Evolutionary conservation across 179 eudicot genomes (phyloP).

Genomic region (Amaranthus tricolor): DNA sequence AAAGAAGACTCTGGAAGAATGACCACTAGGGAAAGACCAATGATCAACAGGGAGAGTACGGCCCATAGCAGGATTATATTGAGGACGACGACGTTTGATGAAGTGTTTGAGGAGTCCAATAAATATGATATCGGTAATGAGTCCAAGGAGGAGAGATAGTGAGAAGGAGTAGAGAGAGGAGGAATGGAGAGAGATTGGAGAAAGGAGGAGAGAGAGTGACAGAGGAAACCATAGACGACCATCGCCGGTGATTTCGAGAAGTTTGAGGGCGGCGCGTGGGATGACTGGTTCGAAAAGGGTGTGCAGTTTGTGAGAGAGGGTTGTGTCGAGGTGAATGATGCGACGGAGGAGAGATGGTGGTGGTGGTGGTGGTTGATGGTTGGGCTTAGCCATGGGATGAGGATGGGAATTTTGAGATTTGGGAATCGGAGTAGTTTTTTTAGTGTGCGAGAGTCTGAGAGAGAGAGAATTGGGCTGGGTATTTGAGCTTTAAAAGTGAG

Average conservation of each 20-base stretch:
- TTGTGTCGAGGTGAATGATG: conserved; percentile 41
- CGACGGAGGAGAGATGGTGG: conserved; percentile 39
- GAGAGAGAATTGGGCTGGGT: too few relatives aligned
- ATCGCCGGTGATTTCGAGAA: conserved; percentile 77
- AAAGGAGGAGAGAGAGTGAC: conserved; percentile 50
- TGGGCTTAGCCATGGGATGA: conserved; percentile 6
- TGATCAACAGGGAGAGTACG: conserved; percentile 64
- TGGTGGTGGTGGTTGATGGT: conserved; percentile 13
- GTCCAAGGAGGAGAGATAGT: conserved; percentile 50
- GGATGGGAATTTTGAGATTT: too few relatives aligned
- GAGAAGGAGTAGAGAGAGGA: conserved; percentile 29
- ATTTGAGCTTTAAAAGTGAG: too few relatives aligned
- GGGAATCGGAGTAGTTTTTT: too few relatives aligned
- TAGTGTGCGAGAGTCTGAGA: too few relatives aligned
- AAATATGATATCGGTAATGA: conserved; percentile 45
- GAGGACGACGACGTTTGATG: conserved; percentile 70
- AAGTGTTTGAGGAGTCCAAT: conserved; percentile 57
- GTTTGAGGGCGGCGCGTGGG: conserved; percentile 58
- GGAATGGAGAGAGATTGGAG: conserved; percentile 37
- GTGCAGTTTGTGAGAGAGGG: conserved; percentile 57
- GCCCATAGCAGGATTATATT: conserved; percentile 60
- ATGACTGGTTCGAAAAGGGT: conserved; percentile 38
- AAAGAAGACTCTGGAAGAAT: conserved; percentile 65
- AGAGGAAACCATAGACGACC: conserved; percentile 89
- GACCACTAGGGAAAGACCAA: conserved; percentile 93